Percentiles rank a stretch among this genome's conserved stretches.
Conservation (phyloP, 208 protist genomes). For the Herpetomonas tarakana region DNA sequence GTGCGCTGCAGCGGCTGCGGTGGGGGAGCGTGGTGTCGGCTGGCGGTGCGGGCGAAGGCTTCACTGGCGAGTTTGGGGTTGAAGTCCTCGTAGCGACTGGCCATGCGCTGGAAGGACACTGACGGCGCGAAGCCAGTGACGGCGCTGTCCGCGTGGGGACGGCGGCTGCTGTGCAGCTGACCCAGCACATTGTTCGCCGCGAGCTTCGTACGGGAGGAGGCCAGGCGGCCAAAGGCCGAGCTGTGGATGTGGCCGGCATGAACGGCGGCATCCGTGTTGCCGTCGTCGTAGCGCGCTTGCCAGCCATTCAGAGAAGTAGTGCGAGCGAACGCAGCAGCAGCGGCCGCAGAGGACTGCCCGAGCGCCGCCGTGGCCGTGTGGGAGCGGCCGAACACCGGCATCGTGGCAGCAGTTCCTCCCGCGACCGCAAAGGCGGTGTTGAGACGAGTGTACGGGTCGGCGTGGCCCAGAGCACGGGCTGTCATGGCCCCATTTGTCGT, state of each 20-base stretch:
- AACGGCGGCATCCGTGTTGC: slow-evolving; percentile 4
- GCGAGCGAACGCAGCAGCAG: not conserved
- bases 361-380: not conserved
- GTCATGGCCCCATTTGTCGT: not conserved
- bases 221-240: slow-evolving; percentile 10
- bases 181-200: not conserved
- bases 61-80: not conserved
- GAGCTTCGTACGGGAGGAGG: slow-evolving; percentile 9
- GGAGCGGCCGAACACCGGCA: not conserved
- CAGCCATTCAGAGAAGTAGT: not conserved
- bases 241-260: not conserved
- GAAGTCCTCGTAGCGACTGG: not conserved
- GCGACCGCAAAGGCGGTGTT: too few species aligned
- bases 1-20: not conserved
- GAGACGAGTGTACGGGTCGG: too few species aligned
- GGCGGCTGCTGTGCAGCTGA: not conserved
- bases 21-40: not conserved
- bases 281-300: not conserved
- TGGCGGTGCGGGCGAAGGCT: not conserved
- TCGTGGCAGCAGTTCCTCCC: too few species aligned
- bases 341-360: not conserved
- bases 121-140: not conserved
- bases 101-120: not conserved
- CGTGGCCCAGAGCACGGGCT: not conserved
- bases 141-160: not conserved